phyloP scores from a whole-genome alignment of 495 filamentous ascomycete species.

The Hypoxylon crocopeplum region DNA sequence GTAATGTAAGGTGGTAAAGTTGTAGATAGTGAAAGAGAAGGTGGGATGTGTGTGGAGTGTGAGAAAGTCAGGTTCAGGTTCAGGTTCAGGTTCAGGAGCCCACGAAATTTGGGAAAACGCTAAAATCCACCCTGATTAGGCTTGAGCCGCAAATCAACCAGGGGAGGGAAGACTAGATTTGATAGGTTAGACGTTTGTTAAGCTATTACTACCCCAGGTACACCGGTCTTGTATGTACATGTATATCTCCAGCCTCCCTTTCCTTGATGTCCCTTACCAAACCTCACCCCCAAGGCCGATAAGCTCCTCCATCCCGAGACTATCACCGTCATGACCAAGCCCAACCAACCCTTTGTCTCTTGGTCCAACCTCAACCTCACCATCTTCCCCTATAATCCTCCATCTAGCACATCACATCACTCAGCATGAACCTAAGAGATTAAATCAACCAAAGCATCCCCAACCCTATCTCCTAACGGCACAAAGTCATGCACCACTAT shows the following conservation, averaged over 20 bases:
- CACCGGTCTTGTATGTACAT: background rate
- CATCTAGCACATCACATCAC: constrained; percentile 10
- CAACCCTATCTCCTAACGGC: too few species aligned
- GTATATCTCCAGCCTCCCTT: constrained; percentile 1
- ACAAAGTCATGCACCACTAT: constrained; percentile 12
- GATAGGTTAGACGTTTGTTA: constrained; percentile 41
- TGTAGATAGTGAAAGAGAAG: constrained; percentile 1
- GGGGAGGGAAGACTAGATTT: constrained; percentile 34
- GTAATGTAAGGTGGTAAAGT: background rate
- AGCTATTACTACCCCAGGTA: constrained; percentile 17
- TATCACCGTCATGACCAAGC: constrained; percentile 10
- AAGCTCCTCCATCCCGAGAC: constrained; percentile 13
- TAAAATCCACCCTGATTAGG: constrained; percentile 40
- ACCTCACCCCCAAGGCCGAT: constrained; percentile 5
- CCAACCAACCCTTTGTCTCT: constrained; percentile 16
- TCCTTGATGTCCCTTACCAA: too few species aligned
- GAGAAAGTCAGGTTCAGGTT: constrained; percentile 12
- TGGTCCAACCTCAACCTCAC: constrained; percentile 15
- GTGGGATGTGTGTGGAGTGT: constrained; percentile 14
- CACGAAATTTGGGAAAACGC: constrained; percentile 40
- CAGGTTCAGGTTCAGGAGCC: constrained; percentile 12
- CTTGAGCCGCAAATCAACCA: constrained; percentile 45
- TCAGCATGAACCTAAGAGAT: background rate
- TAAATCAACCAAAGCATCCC: constrained; percentile 12
- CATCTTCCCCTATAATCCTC: background rate